Evolutionary conservation across 2,329 filamentous ascomycete genomes (phyloP), one percentile per base, ranked within the genome.

Genomic region (Gaeumannomyces sp.): DNA sequence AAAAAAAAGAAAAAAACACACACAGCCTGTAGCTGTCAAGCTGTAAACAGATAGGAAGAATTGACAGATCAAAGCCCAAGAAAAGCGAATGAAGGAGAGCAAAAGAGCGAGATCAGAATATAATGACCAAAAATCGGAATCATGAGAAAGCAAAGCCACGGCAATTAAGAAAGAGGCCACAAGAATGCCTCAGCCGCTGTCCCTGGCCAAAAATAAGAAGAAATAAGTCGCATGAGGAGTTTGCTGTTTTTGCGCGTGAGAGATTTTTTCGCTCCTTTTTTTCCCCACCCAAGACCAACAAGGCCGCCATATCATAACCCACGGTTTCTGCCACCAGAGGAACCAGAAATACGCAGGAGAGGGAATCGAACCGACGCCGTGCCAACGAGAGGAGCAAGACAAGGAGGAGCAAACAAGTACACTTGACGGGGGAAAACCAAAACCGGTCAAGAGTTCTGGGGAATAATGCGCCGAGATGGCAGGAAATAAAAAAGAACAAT

Each of bases 281-380:
- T 53, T 53, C 45, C n/a, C 45, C 45, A 53, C 22, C 45, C 45
- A 53, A 53, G 45, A 53, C 45, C 45, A 53, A 53, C 45, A n/a
- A 53, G 45, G 45, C 22, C 45, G 45, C 45, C 45, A 53, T 53
- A 53, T 53, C 45, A 53, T 53, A 53, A 53, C 45, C 45, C 45
- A n/a, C 45, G 45, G n/a, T 53, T 53, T 45, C 38, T 45, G 38
- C 45, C 22, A 11, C 45, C 45, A 53, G 22, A n/a, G 19, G 45
- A 53, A n/a, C 45, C 45, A 53, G 45, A 53, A 53, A 53, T 53
- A 4, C 45, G 45, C 45, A n/a, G 19, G 19, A n/a, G 45, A 38
- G 45, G 45, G 45, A 53, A 53, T 53, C 45, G 45, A 53, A 53
- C 45, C 45, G 45, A 53, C 45, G 45, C 45, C 45, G 45, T 11